Conservation (phyloP, 345 rosid species). For the Dipteronia sinensis region DNA sequence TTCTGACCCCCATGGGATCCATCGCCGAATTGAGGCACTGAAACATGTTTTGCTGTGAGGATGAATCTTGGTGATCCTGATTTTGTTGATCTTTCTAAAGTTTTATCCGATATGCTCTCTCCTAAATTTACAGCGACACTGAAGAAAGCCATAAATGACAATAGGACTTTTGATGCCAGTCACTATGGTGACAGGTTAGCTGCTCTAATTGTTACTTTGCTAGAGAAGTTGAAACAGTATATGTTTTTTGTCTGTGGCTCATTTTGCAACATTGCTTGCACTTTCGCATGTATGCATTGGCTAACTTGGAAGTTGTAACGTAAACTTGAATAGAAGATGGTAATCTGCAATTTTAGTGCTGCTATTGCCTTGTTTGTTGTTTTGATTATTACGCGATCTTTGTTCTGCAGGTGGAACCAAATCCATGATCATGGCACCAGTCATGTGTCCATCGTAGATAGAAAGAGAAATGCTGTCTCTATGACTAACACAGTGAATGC, state of each 20-base stretch:
- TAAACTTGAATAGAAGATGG: neutral
- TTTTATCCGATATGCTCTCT: slow-evolving; percentile 63
- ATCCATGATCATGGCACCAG: slow-evolving; percentile 64
- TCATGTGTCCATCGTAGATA: slow-evolving; percentile 58
- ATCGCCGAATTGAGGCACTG: slow-evolving; percentile 57
- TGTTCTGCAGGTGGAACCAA: slow-evolving; percentile 51
- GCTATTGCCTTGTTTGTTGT: neutral
- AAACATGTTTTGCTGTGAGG: slow-evolving; percentile 62
- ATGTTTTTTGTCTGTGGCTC: neutral
- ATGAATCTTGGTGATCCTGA: slow-evolving; percentile 78
- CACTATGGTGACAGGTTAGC: slow-evolving; percentile 59
- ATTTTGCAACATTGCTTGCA: neutral
- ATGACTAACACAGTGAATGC: slow-evolving; percentile 63
- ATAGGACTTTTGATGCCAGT: slow-evolving; percentile 47
- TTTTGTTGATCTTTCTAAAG: slow-evolving; percentile 39
- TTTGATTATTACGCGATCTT: neutral
- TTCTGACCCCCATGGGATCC: slow-evolving; percentile 51
- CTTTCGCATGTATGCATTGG: neutral
- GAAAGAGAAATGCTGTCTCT: slow-evolving; percentile 51
- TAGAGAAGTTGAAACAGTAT: neutral
- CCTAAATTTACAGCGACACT: slow-evolving; percentile 44
- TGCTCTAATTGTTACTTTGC: neutral
- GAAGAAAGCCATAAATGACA: slow-evolving; percentile 51
- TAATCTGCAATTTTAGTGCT: neutral
- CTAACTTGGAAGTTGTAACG: neutral